These are phyloP conservation scores for Sinapis alba DNA, from an alignment of 441 rosid species.

Conservation along the genomic window DNA sequence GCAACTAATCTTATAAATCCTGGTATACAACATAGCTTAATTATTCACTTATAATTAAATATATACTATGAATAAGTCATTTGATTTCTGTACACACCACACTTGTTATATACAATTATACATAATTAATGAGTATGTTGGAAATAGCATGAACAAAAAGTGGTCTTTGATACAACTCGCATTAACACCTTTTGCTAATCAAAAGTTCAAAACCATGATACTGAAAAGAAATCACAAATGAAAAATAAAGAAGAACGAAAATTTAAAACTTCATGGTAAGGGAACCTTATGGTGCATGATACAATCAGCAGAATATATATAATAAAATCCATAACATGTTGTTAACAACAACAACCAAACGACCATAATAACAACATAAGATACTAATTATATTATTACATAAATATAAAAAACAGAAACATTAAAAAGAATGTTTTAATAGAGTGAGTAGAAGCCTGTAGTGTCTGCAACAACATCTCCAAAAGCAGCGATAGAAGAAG, in stretches of 20 bases:
- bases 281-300: conserved; percentile 32
- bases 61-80: conserved; percentile 12
- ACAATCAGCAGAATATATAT: conserved; percentile 19
- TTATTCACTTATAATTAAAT: conserved; percentile 1
- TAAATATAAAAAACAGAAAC: conserved; percentile 7
- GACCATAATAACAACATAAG: conserved; percentile 27
- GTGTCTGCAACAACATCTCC: conserved; percentile 54
- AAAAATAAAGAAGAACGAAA: background rate
- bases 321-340: conserved; percentile 22
- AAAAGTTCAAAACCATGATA: background rate
- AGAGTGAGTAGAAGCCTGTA: conserved; percentile 56
- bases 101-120: conserved; percentile 2
- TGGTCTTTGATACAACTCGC: conserved; percentile 36
- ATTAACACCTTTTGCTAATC: conserved; percentile 20
- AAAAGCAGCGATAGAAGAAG: conserved; percentile 43
- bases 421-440: conserved; percentile 34
- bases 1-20: background rate
- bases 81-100: conserved; percentile 19
- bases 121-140: conserved; percentile 35
- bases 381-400: conserved; percentile 19
- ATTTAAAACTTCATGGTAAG: conserved; percentile 25
- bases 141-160: conserved; percentile 35
- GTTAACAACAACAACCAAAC: conserved; percentile 30
- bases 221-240: background rate
- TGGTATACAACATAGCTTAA: background rate